Evolutionary conservation across 1,139 yeast species (phyloP).

Genomic region (Saccharomyces hybrid): DNA sequence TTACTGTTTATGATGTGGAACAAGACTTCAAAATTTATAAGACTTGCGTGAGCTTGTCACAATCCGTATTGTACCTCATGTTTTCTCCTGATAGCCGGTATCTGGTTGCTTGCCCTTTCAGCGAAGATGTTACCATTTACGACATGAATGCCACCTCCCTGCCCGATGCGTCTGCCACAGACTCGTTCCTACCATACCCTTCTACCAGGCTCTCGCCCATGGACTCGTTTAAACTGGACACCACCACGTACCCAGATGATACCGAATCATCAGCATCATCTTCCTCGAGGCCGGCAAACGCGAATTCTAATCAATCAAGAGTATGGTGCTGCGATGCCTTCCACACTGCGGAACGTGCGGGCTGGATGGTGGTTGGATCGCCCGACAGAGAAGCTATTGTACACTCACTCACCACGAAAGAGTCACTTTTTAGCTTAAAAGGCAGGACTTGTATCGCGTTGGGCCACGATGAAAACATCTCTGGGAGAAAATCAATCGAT

Average conservation of each 20-base stretch:
- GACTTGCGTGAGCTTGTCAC: constrained; percentile 42
- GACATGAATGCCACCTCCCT: constrained; percentile 33
- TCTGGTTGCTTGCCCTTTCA: constrained; percentile 61
- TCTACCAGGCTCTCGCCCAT: background rate
- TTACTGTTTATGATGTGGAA: constrained; percentile 60
- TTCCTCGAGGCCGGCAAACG: background rate
- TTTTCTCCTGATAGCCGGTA: constrained; percentile 69
- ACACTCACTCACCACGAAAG: background rate
- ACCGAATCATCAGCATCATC: background rate
- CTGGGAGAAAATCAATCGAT: background rate
- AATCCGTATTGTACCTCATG: constrained; percentile 59
- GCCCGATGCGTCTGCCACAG: background rate
- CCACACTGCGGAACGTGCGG: constrained; percentile 37
- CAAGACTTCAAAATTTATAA: constrained; percentile 43
- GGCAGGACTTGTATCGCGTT: constrained; percentile 20
- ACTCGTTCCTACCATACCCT: background rate
- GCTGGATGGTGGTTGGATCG: constrained; percentile 62
- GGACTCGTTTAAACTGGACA: background rate
- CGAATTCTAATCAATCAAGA: constrained; percentile 24
- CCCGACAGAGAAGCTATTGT: constrained; percentile 58
- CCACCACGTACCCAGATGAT: background rate
- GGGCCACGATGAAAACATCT: background rate
- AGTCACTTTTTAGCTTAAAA: constrained; percentile 9
- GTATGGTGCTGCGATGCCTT: constrained; percentile 72
- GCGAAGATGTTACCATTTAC: constrained; percentile 63